Evolutionary conservation across 2,329 filamentous ascomycete species (phyloP).

Genomic region (Cladorrhinum sp.): DNA sequence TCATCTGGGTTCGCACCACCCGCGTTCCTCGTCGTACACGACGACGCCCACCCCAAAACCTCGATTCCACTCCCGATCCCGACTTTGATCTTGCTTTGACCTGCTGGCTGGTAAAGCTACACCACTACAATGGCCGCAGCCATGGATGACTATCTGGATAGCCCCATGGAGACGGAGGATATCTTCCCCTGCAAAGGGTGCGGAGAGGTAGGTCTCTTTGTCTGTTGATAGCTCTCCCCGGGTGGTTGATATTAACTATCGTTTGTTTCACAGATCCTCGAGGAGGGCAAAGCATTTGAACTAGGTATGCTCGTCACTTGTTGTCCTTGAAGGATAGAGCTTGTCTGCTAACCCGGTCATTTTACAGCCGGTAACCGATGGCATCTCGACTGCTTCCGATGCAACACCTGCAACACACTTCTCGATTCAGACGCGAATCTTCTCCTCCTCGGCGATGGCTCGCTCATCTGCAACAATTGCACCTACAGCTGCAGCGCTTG

Average conservation of each 20-base stretch:
- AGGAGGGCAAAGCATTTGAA: conserved; percentile 98
- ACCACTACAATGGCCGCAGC: conserved; percentile 40
- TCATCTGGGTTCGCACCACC: background rate
- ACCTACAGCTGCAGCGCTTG: conserved; percentile 98
- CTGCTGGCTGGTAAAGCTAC: background rate
- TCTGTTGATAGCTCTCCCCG: conserved; percentile 16
- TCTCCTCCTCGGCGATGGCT: conserved; percentile 93
- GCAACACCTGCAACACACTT: conserved; percentile 90
- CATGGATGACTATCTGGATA: conserved; percentile 62
- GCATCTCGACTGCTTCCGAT: conserved; percentile 99
- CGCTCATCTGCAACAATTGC: conserved; percentile 98
- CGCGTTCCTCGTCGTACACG: background rate
- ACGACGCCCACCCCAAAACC: background rate
- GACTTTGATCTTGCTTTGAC: background rate
- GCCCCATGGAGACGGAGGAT: conserved; percentile 73
- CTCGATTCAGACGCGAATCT: conserved; percentile 98
- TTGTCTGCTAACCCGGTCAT: conserved; percentile 21
- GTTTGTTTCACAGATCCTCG: conserved; percentile 67
- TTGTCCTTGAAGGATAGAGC: conserved; percentile 21
- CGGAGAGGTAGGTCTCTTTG: conserved; percentile 65
- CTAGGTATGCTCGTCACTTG: conserved; percentile 62
- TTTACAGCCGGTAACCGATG: conserved; percentile 82
- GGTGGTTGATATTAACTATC: conserved; percentile 25
- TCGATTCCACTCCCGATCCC: background rate
- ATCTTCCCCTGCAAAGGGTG: conserved; percentile 89